phyloP scores from a whole-genome alignment of 148 eudicot genomes.

The Bassia scoparia region DNA sequence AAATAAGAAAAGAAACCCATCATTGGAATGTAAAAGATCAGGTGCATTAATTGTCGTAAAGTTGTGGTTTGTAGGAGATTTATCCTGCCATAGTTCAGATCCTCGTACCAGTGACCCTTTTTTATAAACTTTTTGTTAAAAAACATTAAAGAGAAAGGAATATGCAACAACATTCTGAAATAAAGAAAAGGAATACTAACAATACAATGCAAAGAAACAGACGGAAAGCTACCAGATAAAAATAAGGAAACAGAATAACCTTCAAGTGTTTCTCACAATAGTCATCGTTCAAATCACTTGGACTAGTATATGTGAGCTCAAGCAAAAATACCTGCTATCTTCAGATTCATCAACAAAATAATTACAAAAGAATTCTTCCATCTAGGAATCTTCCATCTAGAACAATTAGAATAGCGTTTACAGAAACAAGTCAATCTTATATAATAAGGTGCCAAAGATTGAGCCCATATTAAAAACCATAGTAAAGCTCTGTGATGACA shows the following conservation, averaged over 20 bases:
- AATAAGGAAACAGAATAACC: constrained; percentile 79
- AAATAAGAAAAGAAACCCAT: constrained; percentile 87
- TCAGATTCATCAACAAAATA: constrained; percentile 10
- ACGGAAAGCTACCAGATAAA: constrained; percentile 66
- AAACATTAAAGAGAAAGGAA: background rate
- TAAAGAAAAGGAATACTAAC: background rate
- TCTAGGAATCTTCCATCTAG: background rate
- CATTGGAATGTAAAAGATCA: constrained; percentile 78
- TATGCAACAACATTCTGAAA: background rate
- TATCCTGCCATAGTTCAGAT: constrained; percentile 91
- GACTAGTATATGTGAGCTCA: constrained; percentile 91
- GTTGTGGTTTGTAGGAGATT: constrained; percentile 88
- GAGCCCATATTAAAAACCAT: background rate
- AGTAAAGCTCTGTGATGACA: no score
- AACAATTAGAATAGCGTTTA: background rate
- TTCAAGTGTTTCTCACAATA: constrained; percentile 95
- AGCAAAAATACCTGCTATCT: constrained; percentile 83
- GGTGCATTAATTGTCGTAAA: constrained; percentile 90
- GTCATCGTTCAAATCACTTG: constrained; percentile 94
- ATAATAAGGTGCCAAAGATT: background rate
- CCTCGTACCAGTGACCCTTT: constrained; percentile 93
- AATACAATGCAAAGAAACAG: constrained; percentile 4
- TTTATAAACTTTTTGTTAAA: background rate
- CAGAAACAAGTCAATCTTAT: background rate
- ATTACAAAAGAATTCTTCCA: no score